Conservation (phyloP, 805 yeast species). For the Kockiozyma suomiensis region DNA sequence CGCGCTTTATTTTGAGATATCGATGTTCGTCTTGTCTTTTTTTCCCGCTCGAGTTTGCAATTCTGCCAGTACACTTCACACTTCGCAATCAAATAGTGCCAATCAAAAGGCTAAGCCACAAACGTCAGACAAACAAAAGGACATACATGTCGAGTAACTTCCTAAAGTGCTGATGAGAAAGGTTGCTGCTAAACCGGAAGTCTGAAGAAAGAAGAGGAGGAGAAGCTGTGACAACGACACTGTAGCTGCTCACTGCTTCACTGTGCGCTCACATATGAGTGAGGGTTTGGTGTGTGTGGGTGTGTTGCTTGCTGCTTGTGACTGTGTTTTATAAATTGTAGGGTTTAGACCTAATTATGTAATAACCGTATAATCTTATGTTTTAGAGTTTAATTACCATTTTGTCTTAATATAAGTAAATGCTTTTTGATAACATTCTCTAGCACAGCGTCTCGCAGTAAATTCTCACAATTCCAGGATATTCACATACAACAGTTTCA, state of each 20-base stretch:
- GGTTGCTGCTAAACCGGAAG: conserved; percentile 10
- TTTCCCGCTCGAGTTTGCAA: not conserved
- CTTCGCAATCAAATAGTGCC: not conserved
- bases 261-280: conserved; percentile 4
- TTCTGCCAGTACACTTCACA: not conserved
- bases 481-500: not conserved
- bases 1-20: not conserved
- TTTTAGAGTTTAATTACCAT: no score
- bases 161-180: conserved; percentile 1
- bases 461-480: conserved; percentile 1
- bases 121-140: no score
- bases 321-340: conserved; percentile 2
- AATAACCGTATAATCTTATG: no score
- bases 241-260: not conserved
- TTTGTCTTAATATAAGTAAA: no score
- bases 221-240: not conserved
- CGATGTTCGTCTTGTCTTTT: not conserved
- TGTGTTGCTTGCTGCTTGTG: not conserved
- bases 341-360: not conserved
- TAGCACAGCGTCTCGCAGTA: conserved; percentile 7
- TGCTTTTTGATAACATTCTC: no score
- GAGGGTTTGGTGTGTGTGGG: conserved; percentile 11
- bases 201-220: conserved; percentile 9
- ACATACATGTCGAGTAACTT: conserved; percentile 18
- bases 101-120: not conserved